A percentile compares a stretch with the other conserved stretches of the same genome.
Evolutionary conservation across 2,329 filamentous ascomycete genomes (phyloP).

Genomic region (Diaporthe sp.): DNA sequence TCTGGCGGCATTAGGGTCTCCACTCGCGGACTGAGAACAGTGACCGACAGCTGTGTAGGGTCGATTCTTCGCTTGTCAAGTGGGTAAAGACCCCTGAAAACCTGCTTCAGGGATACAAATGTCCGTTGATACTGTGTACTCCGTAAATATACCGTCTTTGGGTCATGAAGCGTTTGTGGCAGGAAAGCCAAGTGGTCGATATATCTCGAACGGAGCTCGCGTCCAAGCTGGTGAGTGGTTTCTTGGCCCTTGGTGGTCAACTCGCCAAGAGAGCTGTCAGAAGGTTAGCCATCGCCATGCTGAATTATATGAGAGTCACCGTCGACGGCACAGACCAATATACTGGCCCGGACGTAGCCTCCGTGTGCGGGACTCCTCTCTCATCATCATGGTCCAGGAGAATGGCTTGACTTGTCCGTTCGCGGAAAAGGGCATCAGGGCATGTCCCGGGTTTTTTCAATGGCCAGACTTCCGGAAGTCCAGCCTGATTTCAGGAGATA

Average conservation of each 20-base stretch:
- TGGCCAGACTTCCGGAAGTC: slow-evolving; percentile 1
- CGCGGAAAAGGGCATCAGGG: background rate
- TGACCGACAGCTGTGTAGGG: background rate
- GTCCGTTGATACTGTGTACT: background rate
- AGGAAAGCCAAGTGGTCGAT: background rate
- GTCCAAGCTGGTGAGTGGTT: background rate
- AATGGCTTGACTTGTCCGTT: background rate
- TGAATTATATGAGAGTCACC: background rate
- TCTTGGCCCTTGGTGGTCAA: background rate
- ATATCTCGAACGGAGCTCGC: background rate
- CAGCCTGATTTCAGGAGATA: background rate
- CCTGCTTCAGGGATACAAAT: background rate
- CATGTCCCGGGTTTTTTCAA: background rate
- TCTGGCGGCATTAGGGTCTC: background rate
- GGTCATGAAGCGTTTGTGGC: background rate
- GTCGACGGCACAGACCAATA: background rate
- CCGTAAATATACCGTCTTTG: background rate
- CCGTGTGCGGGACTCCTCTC: background rate
- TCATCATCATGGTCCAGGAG: background rate
- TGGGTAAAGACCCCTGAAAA: background rate
- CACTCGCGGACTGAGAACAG: background rate
- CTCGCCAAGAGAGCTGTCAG: background rate
- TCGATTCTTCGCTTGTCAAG: background rate
- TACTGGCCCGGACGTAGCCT: background rate
- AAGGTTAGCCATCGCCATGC: background rate